Evolutionary conservation across 1,284 basidiomycete genomes (phyloP).

Genomic region (Amylostereum areolatum): DNA sequence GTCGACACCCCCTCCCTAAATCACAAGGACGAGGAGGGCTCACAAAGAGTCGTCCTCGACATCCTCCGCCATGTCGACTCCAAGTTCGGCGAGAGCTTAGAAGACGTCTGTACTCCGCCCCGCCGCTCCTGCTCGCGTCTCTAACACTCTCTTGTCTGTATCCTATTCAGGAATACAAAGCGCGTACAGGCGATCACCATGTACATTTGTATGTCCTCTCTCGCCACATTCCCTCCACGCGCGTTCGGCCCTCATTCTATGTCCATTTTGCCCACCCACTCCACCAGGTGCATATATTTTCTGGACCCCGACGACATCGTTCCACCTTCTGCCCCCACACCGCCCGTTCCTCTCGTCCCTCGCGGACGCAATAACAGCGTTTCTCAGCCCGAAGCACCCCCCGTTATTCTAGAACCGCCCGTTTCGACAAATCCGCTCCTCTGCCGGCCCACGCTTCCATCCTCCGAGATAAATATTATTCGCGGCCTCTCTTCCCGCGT

Average conservation of each 20-base stretch:
- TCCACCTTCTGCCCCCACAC: constrained; percentile 55
- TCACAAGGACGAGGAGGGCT: constrained; percentile 51
- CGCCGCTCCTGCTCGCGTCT: constrained; percentile 15
- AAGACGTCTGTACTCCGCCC: constrained; percentile 51
- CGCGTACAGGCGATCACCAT: constrained; percentile 63
- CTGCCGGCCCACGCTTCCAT: constrained; percentile 57
- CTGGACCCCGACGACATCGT: constrained; percentile 71
- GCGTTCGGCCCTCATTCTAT: constrained; percentile 4
- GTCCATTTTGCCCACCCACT: constrained; percentile 15
- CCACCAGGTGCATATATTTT: constrained; percentile 70
- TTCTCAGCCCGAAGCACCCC: constrained; percentile 62
- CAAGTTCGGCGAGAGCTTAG: constrained; percentile 59
- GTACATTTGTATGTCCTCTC: constrained; percentile 65
- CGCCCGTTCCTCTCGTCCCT: constrained; percentile 55
- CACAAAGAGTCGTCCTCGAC: constrained; percentile 55
- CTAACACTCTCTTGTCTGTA: constrained; percentile 6
- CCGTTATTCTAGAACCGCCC: constrained; percentile 72
- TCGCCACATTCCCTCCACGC: constrained; percentile 11
- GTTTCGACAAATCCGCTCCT: constrained; percentile 64
- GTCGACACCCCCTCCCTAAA: constrained; percentile 76
- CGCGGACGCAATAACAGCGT: constrained; percentile 63
- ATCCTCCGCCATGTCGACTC: constrained; percentile 62
- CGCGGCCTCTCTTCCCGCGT: constrained; percentile 85
- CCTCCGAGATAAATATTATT: constrained; percentile 86
- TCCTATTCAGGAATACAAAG: constrained; percentile 52